Evolutionary conservation across 2,329 filamentous ascomycete species (phyloP), one percentile per base, ranked within the genome.

Genomic region (Pleomassaria siparia): DNA sequence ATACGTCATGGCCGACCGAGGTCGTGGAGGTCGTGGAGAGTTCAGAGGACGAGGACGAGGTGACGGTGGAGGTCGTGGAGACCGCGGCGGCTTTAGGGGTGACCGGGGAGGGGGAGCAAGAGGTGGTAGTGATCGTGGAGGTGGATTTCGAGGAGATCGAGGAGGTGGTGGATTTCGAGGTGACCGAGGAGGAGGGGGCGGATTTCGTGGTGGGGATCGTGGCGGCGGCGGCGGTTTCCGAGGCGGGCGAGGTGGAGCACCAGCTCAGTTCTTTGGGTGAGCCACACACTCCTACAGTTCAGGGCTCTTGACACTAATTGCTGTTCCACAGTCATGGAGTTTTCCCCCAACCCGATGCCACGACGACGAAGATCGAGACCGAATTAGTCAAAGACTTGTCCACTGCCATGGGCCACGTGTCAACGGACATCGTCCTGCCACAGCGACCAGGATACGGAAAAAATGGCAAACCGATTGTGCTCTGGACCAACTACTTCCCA

Each of bases 401-500:
- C 2, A 43, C 54, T 18, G 49, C 57, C 2, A 44, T 70, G n/a
- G 57, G 62, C 1, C 50, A 45, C 6, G 50, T 49, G 7, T 64
- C 61, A 1, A 37, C 64, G 4, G 35, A 54, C 4, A 53, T 57
- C n/a, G 43, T 44, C 1, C 55, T 70, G 25, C 64, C 67, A 13
- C 37, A 40, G 7, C 54, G 63, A 3, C 62, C 66, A 18, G 60
- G 53, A 1, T 66, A 69, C 47, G 76, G 73, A 1, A 72, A 50
- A 0, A 45, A 55, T 21, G 76, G 76, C 15, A 64, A 29, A 20
- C 22, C 51, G 0, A 72, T 74, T 24, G 48, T 71, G 0, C 62
- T 79, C 0, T 67, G 72, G 16, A 70, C 76, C 0, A 79, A 72
- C 32, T 71, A 67, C 48, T 65, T 72, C 43, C 48, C 65, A 5